A percentile compares a stretch with the other conserved stretches of the same genome.
Conservation (phyloP, 2,329 filamentous ascomycete species). For the Chrysoporthe deuterocubensis region DNA sequence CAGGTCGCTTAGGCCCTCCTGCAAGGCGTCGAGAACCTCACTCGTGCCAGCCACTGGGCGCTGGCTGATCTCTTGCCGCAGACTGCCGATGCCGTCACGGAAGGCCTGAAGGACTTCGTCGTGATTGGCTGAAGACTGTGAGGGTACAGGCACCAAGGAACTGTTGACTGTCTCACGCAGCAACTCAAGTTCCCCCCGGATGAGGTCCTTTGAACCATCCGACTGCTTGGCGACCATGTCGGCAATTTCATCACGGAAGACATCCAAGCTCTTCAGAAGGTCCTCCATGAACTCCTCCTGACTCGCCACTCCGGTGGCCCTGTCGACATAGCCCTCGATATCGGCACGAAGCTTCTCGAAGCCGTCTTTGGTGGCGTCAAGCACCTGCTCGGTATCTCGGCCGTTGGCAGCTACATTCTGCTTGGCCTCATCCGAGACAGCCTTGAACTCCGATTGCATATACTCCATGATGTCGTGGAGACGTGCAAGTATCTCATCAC, state of each 20-base stretch:
- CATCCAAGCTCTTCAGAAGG: slow-evolving; percentile 67
- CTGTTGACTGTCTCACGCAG: slow-evolving; percentile 78
- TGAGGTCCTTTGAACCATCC: slow-evolving; percentile 64
- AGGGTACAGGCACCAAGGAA: slow-evolving; percentile 64
- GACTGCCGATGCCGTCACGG: slow-evolving; percentile 71
- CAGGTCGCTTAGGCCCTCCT: slow-evolving; percentile 82
- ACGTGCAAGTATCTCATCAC: slow-evolving; percentile 56
- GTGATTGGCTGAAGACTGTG: slow-evolving; percentile 49
- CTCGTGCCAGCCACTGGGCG: slow-evolving; percentile 72
- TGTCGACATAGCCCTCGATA: slow-evolving; percentile 81
- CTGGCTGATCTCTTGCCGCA: slow-evolving; percentile 75
- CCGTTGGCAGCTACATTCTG: slow-evolving; percentile 80
- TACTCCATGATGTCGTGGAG: slow-evolving; percentile 68
- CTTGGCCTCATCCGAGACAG: slow-evolving; percentile 68
- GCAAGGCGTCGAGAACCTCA: slow-evolving; percentile 86
- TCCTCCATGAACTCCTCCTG: slow-evolving; percentile 80
- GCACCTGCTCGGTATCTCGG: slow-evolving; percentile 82
- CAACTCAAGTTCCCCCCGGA: slow-evolving; percentile 82
- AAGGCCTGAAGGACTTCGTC: slow-evolving; percentile 74
- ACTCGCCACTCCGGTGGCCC: slow-evolving; percentile 67
- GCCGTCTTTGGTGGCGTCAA: slow-evolving; percentile 86
- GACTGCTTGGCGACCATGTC: slow-evolving; percentile 58
- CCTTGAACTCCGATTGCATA: slow-evolving; percentile 63
- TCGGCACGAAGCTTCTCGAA: slow-evolving; percentile 79
- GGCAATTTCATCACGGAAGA: slow-evolving; percentile 68